Evolutionary conservation across 306 rosid genomes (phyloP), one percentile per base, ranked within the genome.

Genomic region (Quercus gilva): DNA sequence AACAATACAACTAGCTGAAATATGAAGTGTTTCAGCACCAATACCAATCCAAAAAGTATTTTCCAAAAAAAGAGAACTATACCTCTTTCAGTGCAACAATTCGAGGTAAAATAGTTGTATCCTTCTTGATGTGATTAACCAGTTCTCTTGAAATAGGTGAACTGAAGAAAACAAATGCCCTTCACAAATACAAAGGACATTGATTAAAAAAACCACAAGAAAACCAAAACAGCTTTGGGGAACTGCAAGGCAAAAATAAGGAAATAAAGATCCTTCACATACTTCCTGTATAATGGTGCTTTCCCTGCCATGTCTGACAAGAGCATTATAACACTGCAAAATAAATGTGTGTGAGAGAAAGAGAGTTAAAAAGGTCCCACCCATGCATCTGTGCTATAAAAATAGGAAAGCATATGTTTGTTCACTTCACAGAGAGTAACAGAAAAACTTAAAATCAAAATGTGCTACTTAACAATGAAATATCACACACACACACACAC

Each of bases 101-200:
- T 59, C 97, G 95, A 79, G 94, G 71, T 84, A 90, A 86, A 76
- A 87, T 91, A 76, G 86, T 89, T 1, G 78, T 12, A 84, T 95
- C 98, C 85, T 87, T 91, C 90, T 91, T 95, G 59, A 92, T 92
- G 21, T 87, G 90, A 84, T 75, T 80, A 72, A 92, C 91, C 69
- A 92, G 78, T 64, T 92, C 98, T 83, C 65, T 89, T 73, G 99
- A 69, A 83, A 92, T 67, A 76, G 96, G 87, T 53, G 99, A 95
- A 81, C 98, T 92, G 85, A 95, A 93, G 92, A 95, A 95, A 81
- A 95, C 92, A 88, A 95, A 92, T 64, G 98, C 97, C 94, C 98
- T 95, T 77, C 88, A 92, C 79, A 63, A 79, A 85, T 76, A 81
- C 61, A 78, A 75, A 76, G 69, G 63, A 80, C 56, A 70, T 33